phyloP scores from a whole-genome alignment of 306 rosid species.

The Quercus engelmannii region DNA sequence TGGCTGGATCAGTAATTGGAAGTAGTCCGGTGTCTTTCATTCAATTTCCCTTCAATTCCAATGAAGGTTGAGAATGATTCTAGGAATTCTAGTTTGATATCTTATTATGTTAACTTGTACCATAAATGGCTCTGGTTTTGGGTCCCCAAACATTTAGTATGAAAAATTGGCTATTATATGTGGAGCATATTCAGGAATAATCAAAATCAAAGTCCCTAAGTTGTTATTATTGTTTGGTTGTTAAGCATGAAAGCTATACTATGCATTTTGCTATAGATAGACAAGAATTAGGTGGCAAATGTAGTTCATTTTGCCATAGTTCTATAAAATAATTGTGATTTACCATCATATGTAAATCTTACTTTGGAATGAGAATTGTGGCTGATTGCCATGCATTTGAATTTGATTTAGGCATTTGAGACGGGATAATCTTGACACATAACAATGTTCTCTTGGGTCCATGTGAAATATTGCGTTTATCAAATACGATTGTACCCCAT shows the following conservation, averaged over 20 bases:
- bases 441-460: neutral
- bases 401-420: neutral
- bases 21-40: neutral
- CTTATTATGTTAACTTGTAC: neutral
- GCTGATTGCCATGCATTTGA: neutral
- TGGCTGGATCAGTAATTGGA: neutral
- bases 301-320: neutral
- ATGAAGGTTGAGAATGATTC: neutral
- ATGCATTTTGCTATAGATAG: neutral
- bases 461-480: neutral
- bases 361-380: neutral
- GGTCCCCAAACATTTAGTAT: neutral
- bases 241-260: neutral
- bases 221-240: neutral
- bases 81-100: neutral
- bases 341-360: neutral
- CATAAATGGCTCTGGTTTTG: neutral
- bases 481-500: neutral
- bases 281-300: neutral
- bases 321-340: neutral
- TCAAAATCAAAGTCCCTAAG: neutral
- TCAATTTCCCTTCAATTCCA: neutral
- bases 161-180: neutral
- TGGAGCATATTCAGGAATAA: neutral
- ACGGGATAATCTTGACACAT: neutral